phyloP scores from a whole-genome alignment of 106 monocot species.

The Phalaenopsis equestris region DNA sequence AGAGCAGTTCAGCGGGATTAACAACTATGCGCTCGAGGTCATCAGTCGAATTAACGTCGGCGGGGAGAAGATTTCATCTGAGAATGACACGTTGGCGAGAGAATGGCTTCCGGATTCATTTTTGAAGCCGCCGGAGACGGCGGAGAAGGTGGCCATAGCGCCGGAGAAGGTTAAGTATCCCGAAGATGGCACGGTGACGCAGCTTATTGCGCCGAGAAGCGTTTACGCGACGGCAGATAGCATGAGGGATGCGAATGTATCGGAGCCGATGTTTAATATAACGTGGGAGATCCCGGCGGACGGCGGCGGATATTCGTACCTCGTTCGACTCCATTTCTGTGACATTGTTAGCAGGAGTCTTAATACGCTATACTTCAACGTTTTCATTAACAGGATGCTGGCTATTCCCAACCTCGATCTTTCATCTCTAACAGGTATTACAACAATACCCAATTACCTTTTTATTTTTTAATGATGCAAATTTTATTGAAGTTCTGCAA shows the following conservation, averaged over 20 bases:
- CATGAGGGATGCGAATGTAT: slow-evolving; percentile 40
- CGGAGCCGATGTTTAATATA: slow-evolving; percentile 46
- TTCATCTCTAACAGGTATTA: slow-evolving; percentile 13
- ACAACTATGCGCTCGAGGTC: slow-evolving; percentile 35
- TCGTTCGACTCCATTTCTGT: slow-evolving; percentile 73
- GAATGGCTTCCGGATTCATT: slow-evolving; percentile 50
- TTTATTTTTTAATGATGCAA: too few species aligned
- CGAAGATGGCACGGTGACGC: slow-evolving; percentile 30
- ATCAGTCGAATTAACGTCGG: slow-evolving; percentile 45
- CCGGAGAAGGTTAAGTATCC: slow-evolving; percentile 38
- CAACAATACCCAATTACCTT: too few species aligned
- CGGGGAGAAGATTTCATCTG: slow-evolving; percentile 22
- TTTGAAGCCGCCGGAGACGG: slow-evolving; percentile 22
- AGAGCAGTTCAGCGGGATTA: slow-evolving; percentile 21
- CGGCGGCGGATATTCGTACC: slow-evolving; percentile 36
- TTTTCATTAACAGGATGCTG: slow-evolving; percentile 42
- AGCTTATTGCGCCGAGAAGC: slow-evolving; percentile 37
- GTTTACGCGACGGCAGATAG: slow-evolving; percentile 58
- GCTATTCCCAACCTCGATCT: slow-evolving; percentile 25
- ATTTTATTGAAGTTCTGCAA: too few species aligned
- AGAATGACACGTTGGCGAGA: slow-evolving; percentile 35
- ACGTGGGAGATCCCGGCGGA: slow-evolving; percentile 48
- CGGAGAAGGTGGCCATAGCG: slow-evolving; percentile 19
- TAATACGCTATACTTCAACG: slow-evolving; percentile 64
- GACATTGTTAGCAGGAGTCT: slow-evolving; percentile 77